Evolutionary conservation across 352 stramenopile genomes (phyloP), one percentile per base, ranked within the genome.

Genomic region (Aphanomyces cochlioides): DNA sequence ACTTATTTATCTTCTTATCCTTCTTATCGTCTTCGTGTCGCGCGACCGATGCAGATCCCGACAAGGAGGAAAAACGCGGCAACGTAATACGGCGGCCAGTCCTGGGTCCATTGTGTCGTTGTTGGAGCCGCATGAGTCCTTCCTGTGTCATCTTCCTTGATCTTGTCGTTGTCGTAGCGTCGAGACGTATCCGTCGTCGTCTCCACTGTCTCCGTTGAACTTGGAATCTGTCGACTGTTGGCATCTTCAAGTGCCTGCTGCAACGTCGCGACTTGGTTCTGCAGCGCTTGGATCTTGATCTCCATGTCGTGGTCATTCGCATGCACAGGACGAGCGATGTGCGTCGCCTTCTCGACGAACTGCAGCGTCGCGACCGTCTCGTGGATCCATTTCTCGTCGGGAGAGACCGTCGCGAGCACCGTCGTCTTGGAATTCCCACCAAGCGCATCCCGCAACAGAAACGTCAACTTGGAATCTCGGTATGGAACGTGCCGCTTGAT

Each of bases 311-410:
- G 28, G 13, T 41, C 54, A 37, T 61, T 61, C 5, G 28, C 6
- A n/a, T 61, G 39, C 28, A 39, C 85, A 28, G 89, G 90, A 74
- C 90, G 92, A 65, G 92, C 90, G 70, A 95, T 93, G 60, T 85
- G 92, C 70, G 92, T 96, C 10, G 89, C 88, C 10, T 88, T 83
- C 37, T 94, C 83, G 12, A 87, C 88, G 71, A 96, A 96, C 60
- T 93, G 91, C 19, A 96, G 72, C 10, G 88, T 95, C 28, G 87
- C 92, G 3, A 96, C 40, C 38, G 89, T 96, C 71, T 96, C 89
- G 0, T 77, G 83, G 50, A 94, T 92, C 56, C 87, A 95, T 43
- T 91, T 90, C 12, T 91, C 86, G 47, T 94, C 85, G 0, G 83
- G 77, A 7, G 85, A 86, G 41, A 93, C 88, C 0, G 86, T 94